Conservation (phyloP, 805 yeast genomes). For the Wickerhamomyces subpelliculosus region DNA sequence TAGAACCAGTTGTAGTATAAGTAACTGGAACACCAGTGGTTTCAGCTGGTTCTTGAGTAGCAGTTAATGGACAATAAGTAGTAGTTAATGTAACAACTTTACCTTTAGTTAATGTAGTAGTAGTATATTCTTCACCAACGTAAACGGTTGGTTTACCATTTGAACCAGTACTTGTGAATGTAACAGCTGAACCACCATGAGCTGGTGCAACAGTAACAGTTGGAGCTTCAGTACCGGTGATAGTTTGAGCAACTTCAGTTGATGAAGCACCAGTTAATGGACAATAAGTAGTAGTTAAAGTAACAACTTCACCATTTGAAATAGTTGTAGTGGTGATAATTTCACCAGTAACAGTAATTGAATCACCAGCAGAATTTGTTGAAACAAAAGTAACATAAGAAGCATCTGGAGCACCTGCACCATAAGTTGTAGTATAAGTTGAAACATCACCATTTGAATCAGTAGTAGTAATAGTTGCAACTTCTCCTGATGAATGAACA, state of each 20-base stretch:
- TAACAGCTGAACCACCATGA: constrained; percentile 1
- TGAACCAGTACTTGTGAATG: constrained; percentile 9
- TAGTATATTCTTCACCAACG: constrained; percentile 9
- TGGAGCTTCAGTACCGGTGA: neutral
- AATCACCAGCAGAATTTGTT: constrained; percentile 4
- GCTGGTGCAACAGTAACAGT: neutral
- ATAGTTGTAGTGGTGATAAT: neutral
- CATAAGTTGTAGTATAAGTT: constrained; percentile 10
- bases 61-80: constrained; percentile 10
- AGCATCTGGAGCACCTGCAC: neutral
- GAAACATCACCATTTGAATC: constrained; percentile 19
- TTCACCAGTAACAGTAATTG: neutral
- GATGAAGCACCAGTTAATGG: neutral
- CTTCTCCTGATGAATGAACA: constrained; percentile 9
- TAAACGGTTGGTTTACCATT: constrained; percentile 19
- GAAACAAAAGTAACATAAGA: constrained; percentile 25
- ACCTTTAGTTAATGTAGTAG: neutral
- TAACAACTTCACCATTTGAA: neutral
- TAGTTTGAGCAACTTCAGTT: neutral
- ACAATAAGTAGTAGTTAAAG: neutral
- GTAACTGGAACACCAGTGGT: neutral
- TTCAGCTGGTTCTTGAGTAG: neutral
- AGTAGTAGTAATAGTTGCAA: constrained; percentile 11
- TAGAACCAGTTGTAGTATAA: neutral
- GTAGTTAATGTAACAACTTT: constrained; percentile 6